Conservation (phyloP, 257 asterid species). For the Solanum chiquidenum region DNA sequence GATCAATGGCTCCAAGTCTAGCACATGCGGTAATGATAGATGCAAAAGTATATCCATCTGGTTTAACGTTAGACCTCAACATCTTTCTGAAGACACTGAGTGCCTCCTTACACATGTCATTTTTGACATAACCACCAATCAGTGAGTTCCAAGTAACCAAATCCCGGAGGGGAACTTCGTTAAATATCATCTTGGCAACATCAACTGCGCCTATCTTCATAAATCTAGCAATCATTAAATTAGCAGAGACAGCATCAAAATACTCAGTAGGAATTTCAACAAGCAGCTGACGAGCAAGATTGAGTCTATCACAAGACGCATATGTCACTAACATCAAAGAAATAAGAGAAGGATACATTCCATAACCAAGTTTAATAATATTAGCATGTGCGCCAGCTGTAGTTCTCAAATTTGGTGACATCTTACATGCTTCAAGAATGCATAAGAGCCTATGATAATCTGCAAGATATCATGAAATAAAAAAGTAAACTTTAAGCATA, state of each 20-base stretch:
- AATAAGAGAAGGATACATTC: conserved; percentile 22
- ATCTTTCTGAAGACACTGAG: conserved; percentile 41
- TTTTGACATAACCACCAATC: conserved; percentile 60
- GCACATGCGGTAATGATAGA: conserved; percentile 62
- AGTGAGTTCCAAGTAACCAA: conserved; percentile 70
- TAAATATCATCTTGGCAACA: conserved; percentile 45
- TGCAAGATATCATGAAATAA: conserved; percentile 6
- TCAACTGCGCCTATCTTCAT: conserved; percentile 44
- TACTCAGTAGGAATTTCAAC: conserved; percentile 15
- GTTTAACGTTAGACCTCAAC: conserved; percentile 36
- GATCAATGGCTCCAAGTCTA: conserved; percentile 54
- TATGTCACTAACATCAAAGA: conserved; percentile 36
- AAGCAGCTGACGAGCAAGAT: conserved; percentile 37
- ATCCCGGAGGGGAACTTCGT: conserved; percentile 37
- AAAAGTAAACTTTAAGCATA: neutral
- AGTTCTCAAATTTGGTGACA: conserved; percentile 17
- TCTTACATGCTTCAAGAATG: conserved; percentile 50
- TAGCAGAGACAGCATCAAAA: conserved; percentile 30
- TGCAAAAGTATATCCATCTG: conserved; percentile 62
- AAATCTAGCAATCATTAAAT: conserved; percentile 42
- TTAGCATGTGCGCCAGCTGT: conserved; percentile 32
- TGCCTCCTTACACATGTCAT: conserved; percentile 38
- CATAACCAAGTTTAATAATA: conserved; percentile 49
- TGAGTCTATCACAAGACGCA: conserved; percentile 24
- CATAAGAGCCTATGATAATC: conserved; percentile 30